These are phyloP conservation scores for Plantago elongata DNA, from an alignment of 257 asterid species.

Conservation along the genomic window DNA sequence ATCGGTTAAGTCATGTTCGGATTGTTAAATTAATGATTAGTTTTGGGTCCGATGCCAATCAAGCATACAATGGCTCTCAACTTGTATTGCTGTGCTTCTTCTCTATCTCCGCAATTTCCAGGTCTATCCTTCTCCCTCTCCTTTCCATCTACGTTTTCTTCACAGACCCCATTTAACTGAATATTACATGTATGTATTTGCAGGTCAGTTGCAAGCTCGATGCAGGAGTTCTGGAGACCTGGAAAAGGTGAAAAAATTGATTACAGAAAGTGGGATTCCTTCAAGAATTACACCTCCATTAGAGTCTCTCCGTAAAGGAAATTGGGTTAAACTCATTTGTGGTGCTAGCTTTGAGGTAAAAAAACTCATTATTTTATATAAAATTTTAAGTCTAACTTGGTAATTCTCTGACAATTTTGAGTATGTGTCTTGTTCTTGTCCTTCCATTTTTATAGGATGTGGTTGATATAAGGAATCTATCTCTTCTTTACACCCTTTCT, in stretches of 20 bases:
- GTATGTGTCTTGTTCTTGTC: background rate
- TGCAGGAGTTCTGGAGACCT: slow-evolving; percentile 28
- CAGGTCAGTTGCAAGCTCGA: slow-evolving; percentile 40
- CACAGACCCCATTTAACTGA: background rate
- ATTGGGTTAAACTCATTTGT: slow-evolving; percentile 92
- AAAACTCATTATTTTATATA: background rate
- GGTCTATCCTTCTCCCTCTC: slow-evolving; percentile 18
- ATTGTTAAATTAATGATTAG: too few relatives aligned
- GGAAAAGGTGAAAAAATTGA: slow-evolving; percentile 44
- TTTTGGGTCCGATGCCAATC: too few relatives aligned
- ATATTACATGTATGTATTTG: background rate
- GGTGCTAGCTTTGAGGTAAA: slow-evolving; percentile 97
- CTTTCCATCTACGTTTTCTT: background rate
- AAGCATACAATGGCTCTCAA: slow-evolving; percentile 29
- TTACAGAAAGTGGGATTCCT: slow-evolving; percentile 46
- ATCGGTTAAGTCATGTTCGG: too few relatives aligned
- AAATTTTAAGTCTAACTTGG: background rate
- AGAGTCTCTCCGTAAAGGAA: slow-evolving; percentile 65
- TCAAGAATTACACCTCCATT: slow-evolving; percentile 49
- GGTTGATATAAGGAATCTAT: slow-evolving; percentile 82
- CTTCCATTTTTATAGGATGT: slow-evolving; percentile 48
- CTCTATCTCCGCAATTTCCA: slow-evolving; percentile 33
- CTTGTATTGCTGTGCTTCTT: slow-evolving; percentile 43
- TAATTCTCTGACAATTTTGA: background rate
- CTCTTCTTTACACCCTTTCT: slow-evolving; percentile 83